phyloP scores from a whole-genome alignment of 305 asterid genomes.

The Andrographis paniculata region DNA sequence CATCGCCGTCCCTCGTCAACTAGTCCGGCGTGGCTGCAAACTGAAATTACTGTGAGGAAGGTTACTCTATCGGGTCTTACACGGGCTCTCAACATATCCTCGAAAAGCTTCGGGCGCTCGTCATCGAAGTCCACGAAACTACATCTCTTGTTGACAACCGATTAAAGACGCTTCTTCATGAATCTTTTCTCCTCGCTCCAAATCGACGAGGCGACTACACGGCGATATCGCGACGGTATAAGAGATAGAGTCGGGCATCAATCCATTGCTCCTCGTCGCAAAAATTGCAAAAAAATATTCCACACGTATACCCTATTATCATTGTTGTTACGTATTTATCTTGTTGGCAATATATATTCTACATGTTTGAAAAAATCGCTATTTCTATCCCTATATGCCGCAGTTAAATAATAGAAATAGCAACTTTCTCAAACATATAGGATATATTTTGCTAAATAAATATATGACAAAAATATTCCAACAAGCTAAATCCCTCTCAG shows the following conservation, averaged over 20 bases:
- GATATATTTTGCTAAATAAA: no score
- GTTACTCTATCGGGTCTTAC: constrained; percentile 61
- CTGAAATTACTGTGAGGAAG: constrained; percentile 69
- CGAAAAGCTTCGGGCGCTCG: constrained; percentile 53
- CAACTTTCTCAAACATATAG: no score
- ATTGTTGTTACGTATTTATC: no score
- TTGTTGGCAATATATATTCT: constrained; percentile 66
- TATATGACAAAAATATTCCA: constrained; percentile 79
- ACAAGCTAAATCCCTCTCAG: constrained; percentile 56
- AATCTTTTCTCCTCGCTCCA: constrained; percentile 46
- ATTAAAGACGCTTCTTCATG: constrained; percentile 51
- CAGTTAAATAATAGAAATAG: no score
- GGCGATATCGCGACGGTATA: constrained; percentile 66
- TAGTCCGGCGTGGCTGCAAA: constrained; percentile 81
- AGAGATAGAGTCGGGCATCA: constrained; percentile 56
- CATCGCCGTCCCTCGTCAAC: constrained; percentile 47
- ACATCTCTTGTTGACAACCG: constrained; percentile 46
- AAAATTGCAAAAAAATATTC: constrained; percentile 53
- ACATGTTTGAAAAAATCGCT: no score
- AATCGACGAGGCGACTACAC: constrained; percentile 48
- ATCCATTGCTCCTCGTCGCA: constrained; percentile 47
- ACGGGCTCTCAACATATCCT: constrained; percentile 40
- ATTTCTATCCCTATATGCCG: no score
- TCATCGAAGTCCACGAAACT: constrained; percentile 80
- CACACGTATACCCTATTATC: no score